Percentiles rank a stretch among this genome's conserved stretches.
These are phyloP conservation scores for Ampelocalamus luodianensis DNA, from an alignment of 176 grass and related monocot genomes.

Conservation along the genomic window DNA sequence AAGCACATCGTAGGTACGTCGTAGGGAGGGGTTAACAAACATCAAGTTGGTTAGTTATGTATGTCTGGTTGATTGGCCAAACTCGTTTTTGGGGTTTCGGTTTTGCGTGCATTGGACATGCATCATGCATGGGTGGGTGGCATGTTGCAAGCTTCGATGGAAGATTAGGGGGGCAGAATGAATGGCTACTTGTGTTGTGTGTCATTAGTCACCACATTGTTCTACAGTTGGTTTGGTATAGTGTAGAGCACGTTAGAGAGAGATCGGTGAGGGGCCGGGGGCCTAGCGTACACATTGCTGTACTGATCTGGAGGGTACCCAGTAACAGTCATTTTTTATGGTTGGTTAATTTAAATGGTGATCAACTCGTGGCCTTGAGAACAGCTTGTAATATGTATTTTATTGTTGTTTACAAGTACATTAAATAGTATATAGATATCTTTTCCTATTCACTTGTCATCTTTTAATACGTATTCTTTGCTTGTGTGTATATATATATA, in stretches of 20 bases:
- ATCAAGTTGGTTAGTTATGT: background rate
- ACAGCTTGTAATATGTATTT: conserved; percentile 11
- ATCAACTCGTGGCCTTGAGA: conserved; percentile 10
- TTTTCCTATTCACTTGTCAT: background rate
- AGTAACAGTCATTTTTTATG: conserved; percentile 40
- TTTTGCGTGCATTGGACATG: background rate
- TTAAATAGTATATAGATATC: background rate
- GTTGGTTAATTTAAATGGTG: conserved; percentile 20
- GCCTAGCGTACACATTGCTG: background rate
- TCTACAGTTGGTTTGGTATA: conserved; percentile 27
- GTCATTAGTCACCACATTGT: background rate
- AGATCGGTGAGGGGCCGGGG: too few relatives aligned
- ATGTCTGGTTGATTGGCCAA: background rate
- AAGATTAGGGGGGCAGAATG: background rate
- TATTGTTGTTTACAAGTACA: background rate
- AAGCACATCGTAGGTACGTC: conserved; percentile 5
- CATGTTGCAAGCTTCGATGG: background rate
- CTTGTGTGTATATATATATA: background rate
- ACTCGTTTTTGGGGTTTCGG: background rate
- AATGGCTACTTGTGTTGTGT: conserved; percentile 9
- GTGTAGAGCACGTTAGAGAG: background rate
- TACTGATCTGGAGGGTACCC: conserved; percentile 27
- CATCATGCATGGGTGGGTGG: background rate
- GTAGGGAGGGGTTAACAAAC: background rate
- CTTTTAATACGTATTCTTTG: background rate